Evolutionary conservation across 2,329 filamentous ascomycete genomes (phyloP).

Genomic region (Cladosporium sp.): DNA sequence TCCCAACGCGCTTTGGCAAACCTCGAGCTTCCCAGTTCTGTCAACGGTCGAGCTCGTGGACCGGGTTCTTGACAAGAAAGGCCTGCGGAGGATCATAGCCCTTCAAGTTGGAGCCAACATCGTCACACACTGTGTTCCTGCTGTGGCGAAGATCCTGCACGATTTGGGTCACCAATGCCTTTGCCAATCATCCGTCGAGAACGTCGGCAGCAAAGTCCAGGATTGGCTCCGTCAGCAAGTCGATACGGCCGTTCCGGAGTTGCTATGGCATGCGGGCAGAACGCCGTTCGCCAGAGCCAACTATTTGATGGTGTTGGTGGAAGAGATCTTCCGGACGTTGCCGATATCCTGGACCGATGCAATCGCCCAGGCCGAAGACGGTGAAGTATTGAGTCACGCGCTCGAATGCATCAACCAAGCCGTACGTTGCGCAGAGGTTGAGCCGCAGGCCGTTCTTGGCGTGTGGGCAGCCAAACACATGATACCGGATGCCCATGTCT

Average conservation of each 20-base stretch:
- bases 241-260: not conserved
- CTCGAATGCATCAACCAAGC: not conserved
- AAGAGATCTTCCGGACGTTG: slow-evolving; percentile 1
- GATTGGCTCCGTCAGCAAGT: not conserved
- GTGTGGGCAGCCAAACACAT: not conserved
- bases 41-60: not conserved
- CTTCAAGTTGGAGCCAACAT: not conserved
- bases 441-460: not conserved
- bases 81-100: not conserved
- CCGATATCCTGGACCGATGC: not conserved
- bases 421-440: not conserved
- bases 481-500: not conserved
- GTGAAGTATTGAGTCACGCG: not conserved
- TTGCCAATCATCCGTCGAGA: not conserved
- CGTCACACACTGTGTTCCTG: not conserved
- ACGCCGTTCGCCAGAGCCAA: not conserved
- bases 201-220: not conserved
- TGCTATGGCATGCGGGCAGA: not conserved
- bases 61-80: not conserved
- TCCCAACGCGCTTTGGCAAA: not conserved
- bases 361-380: not conserved
- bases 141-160: not conserved
- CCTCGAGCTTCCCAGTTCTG: not conserved
- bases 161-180: not conserved
- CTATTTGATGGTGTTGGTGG: slow-evolving; percentile 1